Percentiles rank a stretch among this genome's conserved stretches.
phyloP scores from a whole-genome alignment of 2,329 filamentous ascomycete species.

The Penicillium palitans region DNA sequence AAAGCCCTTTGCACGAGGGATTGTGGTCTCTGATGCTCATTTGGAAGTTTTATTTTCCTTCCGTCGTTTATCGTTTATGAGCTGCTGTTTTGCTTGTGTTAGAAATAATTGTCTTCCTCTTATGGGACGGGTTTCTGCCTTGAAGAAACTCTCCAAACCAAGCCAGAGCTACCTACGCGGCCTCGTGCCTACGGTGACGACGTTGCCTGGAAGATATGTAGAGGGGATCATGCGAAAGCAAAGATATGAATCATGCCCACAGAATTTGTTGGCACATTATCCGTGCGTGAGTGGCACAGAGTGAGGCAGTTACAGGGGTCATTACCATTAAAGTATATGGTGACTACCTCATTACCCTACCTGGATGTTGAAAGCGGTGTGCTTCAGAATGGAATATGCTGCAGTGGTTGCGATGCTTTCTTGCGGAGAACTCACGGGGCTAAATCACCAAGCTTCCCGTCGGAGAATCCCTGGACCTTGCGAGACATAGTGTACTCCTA shows the following conservation, averaged over 20 bases:
- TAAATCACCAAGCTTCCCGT: too few species aligned
- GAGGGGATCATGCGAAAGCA: too few species aligned
- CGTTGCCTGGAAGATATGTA: background rate
- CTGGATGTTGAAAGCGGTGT: background rate
- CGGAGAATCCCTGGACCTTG: too few species aligned
- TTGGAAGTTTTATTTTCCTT: background rate
- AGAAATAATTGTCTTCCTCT: background rate
- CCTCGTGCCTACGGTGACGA: background rate
- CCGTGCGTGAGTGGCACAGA: too few species aligned
- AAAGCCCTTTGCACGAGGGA: background rate
- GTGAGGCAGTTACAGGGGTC: too few species aligned
- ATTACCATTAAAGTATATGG: background rate
- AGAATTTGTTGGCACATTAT: background rate
- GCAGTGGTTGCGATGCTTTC: background rate
- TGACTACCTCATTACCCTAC: background rate
- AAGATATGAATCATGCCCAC: background rate
- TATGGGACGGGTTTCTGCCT: background rate
- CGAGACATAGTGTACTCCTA: background rate
- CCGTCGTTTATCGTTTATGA: background rate
- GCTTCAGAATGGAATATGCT: background rate
- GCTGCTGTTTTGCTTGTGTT: background rate
- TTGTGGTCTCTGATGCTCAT: background rate
- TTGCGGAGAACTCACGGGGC: accelerated
- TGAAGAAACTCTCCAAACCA: background rate
- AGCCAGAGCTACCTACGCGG: background rate